Conservation (phyloP, 2,329 filamentous ascomycete genomes). For the Exophiala oligosperma region DNA sequence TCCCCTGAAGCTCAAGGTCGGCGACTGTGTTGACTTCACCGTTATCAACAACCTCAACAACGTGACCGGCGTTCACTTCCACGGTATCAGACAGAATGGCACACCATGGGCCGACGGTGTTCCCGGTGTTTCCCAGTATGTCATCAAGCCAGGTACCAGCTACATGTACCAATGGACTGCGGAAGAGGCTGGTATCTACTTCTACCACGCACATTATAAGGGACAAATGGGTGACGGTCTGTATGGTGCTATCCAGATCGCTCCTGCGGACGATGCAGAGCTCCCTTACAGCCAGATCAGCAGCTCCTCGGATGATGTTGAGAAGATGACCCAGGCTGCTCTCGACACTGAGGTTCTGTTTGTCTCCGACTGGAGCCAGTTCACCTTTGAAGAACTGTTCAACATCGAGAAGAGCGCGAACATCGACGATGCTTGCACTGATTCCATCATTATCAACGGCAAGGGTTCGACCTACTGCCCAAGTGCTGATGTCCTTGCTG, state of each 20-base stretch:
- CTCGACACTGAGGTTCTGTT: slow-evolving; percentile 49
- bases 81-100: slow-evolving; percentile 75
- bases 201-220: slow-evolving; percentile 69
- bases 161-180: slow-evolving; percentile 61
- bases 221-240: slow-evolving; percentile 69
- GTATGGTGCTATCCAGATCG: slow-evolving; percentile 65
- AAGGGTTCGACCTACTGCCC: slow-evolving; percentile 58
- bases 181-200: slow-evolving; percentile 56
- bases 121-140: slow-evolving; percentile 66
- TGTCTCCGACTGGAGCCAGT: slow-evolving; percentile 58
- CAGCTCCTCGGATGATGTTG: slow-evolving; percentile 33
- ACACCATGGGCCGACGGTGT: slow-evolving; percentile 75
- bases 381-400: slow-evolving; percentile 51
- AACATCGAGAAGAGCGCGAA: slow-evolving; percentile 33
- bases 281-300: slow-evolving; percentile 55
- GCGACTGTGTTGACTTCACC: slow-evolving; percentile 69
- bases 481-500: slow-evolving; percentile 44
- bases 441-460: slow-evolving; percentile 63
- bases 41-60: slow-evolving; percentile 68
- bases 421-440: slow-evolving; percentile 55
- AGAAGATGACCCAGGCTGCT: slow-evolving; percentile 53
- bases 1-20: slow-evolving; percentile 70
- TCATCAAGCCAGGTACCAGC: slow-evolving; percentile 61
- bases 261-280: slow-evolving; percentile 34
- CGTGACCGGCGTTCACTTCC: slow-evolving; percentile 70